Evolutionary conservation across 2,329 filamentous ascomycete species (phyloP), one percentile per base, ranked within the genome.

Genomic region (Ascomycota sp.): DNA sequence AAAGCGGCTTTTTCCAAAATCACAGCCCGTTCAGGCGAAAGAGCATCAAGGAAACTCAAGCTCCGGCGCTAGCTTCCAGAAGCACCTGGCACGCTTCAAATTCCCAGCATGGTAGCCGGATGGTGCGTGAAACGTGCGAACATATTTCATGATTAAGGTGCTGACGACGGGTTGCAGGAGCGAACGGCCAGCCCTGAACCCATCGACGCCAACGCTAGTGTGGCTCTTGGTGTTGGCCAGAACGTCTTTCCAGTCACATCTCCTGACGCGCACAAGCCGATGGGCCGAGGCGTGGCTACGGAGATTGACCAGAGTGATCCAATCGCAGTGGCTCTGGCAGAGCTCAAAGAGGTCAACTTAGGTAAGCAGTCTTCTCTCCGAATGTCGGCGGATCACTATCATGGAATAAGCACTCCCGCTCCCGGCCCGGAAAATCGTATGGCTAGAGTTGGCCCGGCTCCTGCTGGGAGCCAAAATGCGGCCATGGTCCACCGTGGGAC

Each of bases 331-430:
- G 91, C 89, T 21, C 64, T 98, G 7, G 89, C 86, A 9, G 86
- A 98, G 47, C 64, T 98, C 27, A 95, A 92, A 57, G 81, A 76
- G 1, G 77, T 84, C 5, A 65, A 62, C 1, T 62, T 78, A 9
- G 67, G 62, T 11, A 95, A 95, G 54, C 76, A 84, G 44, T 69
- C 81, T 6, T 75, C 74, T 4, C 64, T 69, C 33, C 72, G 91
- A n/a, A 72, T 92, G 38, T 92, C 89, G n/a, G 89, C 84, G 12
- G 91, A 98, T 52, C 74, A 80, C 39, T 93, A 92, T 54, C 81
- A 91, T 48, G 86, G 89, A n/a, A 76, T 98, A 40, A 62, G 79
- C 9, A 92, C 86, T 2, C 86, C 89, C 6, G 73, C 66, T 6
- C 77, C 69, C 1, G 62, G 61, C 7, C 48, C 50, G 31, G 58